Evolutionary conservation across 1,284 basidiomycete genomes (phyloP), one percentile per base, ranked within the genome.

Genomic region (Ceratobasidium sp.): DNA sequence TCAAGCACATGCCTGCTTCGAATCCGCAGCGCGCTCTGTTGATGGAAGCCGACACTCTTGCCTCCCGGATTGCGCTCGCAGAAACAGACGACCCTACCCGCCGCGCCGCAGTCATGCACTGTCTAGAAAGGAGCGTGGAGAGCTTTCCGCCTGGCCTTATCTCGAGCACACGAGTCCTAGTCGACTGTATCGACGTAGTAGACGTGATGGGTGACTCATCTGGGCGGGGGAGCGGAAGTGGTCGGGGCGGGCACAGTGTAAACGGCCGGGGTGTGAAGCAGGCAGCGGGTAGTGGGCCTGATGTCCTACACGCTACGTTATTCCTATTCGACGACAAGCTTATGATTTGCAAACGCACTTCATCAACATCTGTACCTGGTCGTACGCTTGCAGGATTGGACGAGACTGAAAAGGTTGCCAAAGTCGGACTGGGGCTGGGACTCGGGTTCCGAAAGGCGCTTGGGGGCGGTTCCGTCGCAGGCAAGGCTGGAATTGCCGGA

Each of bases 271-370:
- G 73, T n/a, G 55, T 55, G 20, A 75, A 55, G n/a, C 55, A 59
- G 23, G 48, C 30, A 2, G 44, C 44, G 50, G 46, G 62, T 14
- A 33, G 8, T 3, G 68, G 60, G 23, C 57, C 78, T 82, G 83
- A 83, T 5, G 79, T 87, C 2, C 87, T 99, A 12, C 94, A 95
- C 81, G 97, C 95, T 84, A 95, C 94, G 0, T 86, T 99, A 48
- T 95, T 99, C 84, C 87, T 99, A 55, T 99, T 99, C 82, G 94
- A 97, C 81, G 98, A 99, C 85, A 95, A 96, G 82, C 86, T 99
- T 41, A 89, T 98, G 83, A 91, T 99, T 79, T 93, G 93, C 71
- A 99, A 99, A 85, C 90, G 98, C 41, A 93, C 94, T 1, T 88
- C 89, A 8, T 90, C 90, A 59, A 88, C 90, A 3, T 90, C 94